These are phyloP conservation scores for Annona cherimola DNA, from an alignment of 164 flowering plant species.

Conservation along the genomic window DNA sequence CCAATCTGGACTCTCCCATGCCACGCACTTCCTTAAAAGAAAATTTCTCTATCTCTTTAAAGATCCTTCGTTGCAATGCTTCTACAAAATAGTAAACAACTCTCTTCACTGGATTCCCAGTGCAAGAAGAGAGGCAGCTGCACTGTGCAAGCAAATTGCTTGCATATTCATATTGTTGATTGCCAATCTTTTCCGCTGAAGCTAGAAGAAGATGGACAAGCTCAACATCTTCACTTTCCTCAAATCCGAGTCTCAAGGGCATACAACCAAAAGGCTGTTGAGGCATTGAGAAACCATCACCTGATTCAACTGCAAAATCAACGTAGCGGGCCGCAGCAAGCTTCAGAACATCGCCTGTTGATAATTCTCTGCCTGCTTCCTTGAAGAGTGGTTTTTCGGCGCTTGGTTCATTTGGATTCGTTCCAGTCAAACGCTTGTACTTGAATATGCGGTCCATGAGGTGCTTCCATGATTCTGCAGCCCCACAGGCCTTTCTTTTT, in stretches of 20 bases:
- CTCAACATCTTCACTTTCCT: constrained; percentile 32
- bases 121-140: constrained; percentile 23
- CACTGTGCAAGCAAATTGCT: constrained; percentile 33
- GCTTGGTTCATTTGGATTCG: not conserved
- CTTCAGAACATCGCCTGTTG: constrained; percentile 38
- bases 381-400: not conserved
- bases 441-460: constrained; percentile 19
- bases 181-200: constrained; percentile 41
- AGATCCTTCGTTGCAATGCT: constrained; percentile 46
- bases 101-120: constrained; percentile 39
- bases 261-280: constrained; percentile 25
- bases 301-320: constrained; percentile 10
- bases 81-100: constrained; percentile 45
- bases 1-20: not conserved
- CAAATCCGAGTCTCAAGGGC: constrained; percentile 22
- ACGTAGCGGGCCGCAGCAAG: constrained; percentile 43
- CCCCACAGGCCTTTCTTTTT: constrained; percentile 13
- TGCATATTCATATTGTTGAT: constrained; percentile 39
- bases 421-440: not conserved
- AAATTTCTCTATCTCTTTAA: constrained; percentile 32
- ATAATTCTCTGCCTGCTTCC: constrained; percentile 11
- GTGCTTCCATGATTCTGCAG: constrained; percentile 14
- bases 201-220: constrained; percentile 41
- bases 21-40: constrained; percentile 7
- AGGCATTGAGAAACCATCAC: constrained; percentile 13